phyloP scores from a whole-genome alignment of 2,329 filamentous ascomycete genomes.

The Neonectria magnoliae region DNA sequence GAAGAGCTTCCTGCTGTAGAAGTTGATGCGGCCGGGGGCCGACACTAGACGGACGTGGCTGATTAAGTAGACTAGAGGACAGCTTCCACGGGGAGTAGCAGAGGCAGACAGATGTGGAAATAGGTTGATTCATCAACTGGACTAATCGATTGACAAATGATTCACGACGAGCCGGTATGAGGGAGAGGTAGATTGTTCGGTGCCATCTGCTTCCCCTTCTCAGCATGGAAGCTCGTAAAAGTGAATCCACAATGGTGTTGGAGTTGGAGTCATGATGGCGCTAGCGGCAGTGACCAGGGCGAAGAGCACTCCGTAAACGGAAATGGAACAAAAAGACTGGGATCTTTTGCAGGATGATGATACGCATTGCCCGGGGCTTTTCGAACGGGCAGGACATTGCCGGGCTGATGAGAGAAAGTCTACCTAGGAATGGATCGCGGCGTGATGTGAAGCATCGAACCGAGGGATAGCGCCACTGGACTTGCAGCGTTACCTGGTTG shows the following conservation, averaged over 20 bases:
- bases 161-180: background rate
- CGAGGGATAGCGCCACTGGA: no score
- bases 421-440: no score
- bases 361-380: background rate
- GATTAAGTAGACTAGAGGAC: background rate
- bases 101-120: background rate
- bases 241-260: background rate
- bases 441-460: background rate
- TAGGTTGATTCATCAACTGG: background rate
- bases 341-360: background rate
- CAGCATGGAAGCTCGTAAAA: background rate
- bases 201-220: background rate
- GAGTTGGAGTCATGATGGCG: background rate
- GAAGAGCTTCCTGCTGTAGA: background rate
- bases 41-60: background rate
- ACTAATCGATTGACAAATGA: background rate
- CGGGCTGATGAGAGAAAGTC: background rate
- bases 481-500: background rate
- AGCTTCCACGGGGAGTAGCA: background rate
- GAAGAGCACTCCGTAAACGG: background rate
- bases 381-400: background rate
- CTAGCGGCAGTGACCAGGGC: background rate
- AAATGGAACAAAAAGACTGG: background rate
- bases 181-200: background rate
- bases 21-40: background rate